These are phyloP conservation scores for Blastobotrys attinorum DNA, from an alignment of 805 yeast species.

Conservation along the genomic window DNA sequence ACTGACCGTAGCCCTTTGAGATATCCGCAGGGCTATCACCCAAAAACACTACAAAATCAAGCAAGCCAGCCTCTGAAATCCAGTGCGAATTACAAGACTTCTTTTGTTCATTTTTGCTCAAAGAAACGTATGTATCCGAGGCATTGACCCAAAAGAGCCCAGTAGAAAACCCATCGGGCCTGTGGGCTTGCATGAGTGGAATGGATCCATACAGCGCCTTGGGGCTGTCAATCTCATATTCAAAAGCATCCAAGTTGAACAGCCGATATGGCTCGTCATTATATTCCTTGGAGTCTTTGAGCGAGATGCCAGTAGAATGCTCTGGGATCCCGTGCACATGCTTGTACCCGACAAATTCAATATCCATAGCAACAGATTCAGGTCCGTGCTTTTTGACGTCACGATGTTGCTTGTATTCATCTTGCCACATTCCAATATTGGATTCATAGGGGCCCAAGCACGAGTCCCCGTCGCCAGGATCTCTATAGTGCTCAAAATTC, in stretches of 20 bases:
- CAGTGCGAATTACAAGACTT: constrained; percentile 58
- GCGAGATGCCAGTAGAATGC: constrained; percentile 74
- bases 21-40: constrained; percentile 51
- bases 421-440: constrained; percentile 58
- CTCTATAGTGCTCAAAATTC: constrained; percentile 74
- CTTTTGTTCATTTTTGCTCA: constrained; percentile 31
- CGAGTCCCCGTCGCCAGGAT: constrained; percentile 26
- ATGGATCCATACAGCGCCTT: constrained; percentile 91
- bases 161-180: constrained; percentile 40
- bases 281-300: constrained; percentile 54
- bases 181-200: constrained; percentile 71
- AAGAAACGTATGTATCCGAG: constrained; percentile 85
- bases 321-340: constrained; percentile 92
- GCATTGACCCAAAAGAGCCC: constrained; percentile 87
- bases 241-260: constrained; percentile 88
- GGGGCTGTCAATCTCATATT: constrained; percentile 71
- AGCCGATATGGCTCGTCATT: constrained; percentile 70
- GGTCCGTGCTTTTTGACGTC: constrained; percentile 67
- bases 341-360: constrained; percentile 50
- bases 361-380: constrained; percentile 78
- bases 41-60: constrained; percentile 66
- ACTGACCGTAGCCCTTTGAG: constrained; percentile 49
- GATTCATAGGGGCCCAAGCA: constrained; percentile 39
- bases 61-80: constrained; percentile 84
- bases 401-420: constrained; percentile 55